Base-by-base conservation (phyloP, 164 flowering plant genomes). In the Umbellularia californica region DNA sequence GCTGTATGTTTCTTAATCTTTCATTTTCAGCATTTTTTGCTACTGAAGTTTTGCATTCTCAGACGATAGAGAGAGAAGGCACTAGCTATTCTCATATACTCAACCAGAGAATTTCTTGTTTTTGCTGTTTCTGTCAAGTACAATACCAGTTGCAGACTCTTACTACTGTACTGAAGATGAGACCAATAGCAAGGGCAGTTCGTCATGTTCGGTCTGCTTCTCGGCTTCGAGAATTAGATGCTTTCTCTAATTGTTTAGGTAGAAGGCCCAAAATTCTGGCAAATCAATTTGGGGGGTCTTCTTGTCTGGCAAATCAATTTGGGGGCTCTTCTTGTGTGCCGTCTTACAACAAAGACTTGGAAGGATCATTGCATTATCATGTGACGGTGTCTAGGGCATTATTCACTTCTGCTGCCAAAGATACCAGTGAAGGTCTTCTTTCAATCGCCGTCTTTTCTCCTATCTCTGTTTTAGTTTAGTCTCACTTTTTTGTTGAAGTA, bases 371-470 rank as follows among this genome's bases (percentile, higher is more conserved):
- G n/a, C 51, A 76, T 35, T 74, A 79, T 3, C 75, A 79, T 3
- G 72, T 15, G 75, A n/a, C 79, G 71, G 67, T 82, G 19, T 79
- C 88, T 27, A 89, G 93, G 84, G 78, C 85, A 72, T 64, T 91
- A 65, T 81, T 72, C 50, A 75, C 78, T 6, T 84, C 84, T 62
- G 89, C 89, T 65, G 88, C 82, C 62, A 79, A 77, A 67, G 80
- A 73, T 67, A 33, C 79, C 12, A 68, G 65, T 81, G 87, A 75
- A 87, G 94, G 91, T 89, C 69, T 27, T 62, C 24, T 79, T 67
- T 28, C 35, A 19, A 50, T 50, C 50, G n/a, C 68, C 19, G 30
- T 25, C 35, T 35, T 55, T 64, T 50, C 47, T 5, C 10, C 27
- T 28, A 28, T 25, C 27, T 13, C 20, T 33, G n/a, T 15, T 55